Percentiles rank a stretch among this genome's conserved stretches.
Evolutionary conservation across 2,329 filamentous ascomycete genomes (phyloP).

Genomic region (Alternaria novae-zelandiae): DNA sequence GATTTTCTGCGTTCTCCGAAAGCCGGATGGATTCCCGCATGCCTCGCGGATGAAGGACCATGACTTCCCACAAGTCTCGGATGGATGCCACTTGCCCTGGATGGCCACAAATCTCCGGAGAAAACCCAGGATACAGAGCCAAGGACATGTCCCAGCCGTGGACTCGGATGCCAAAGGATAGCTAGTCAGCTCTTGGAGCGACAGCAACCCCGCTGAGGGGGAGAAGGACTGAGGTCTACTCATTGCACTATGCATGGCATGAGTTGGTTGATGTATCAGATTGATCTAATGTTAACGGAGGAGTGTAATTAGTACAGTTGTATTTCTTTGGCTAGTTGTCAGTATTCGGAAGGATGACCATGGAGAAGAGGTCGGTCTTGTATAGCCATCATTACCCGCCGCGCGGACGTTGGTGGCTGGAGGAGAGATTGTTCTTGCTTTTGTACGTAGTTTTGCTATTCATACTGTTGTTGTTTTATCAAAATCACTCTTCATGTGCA

Average conservation of each 20-base stretch:
- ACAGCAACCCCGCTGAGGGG: constrained; percentile 25
- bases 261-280: constrained; percentile 32
- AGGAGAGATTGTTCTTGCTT: background rate
- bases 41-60: constrained; percentile 32
- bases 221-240: constrained; percentile 29
- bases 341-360: constrained; percentile 6
- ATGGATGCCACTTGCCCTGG: constrained; percentile 28
- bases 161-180: constrained; percentile 26
- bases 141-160: constrained; percentile 35
- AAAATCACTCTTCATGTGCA: background rate
- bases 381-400: constrained; percentile 12
- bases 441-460: constrained; percentile 2
- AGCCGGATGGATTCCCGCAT: constrained; percentile 30
- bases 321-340: constrained; percentile 12
- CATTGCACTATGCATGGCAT: constrained; percentile 36
- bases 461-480: background rate
- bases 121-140: constrained; percentile 19
- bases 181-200: constrained; percentile 24
- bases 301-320: constrained; percentile 13
- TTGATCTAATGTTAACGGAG: constrained; percentile 26
- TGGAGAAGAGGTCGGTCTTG: constrained; percentile 12
- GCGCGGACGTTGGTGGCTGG: constrained; percentile 4
- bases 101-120: constrained; percentile 19
- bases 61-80: constrained; percentile 27
- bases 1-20: constrained; percentile 30